Conservation (phyloP, 345 rosid genomes). For the Eucalyptus sp. region DNA sequence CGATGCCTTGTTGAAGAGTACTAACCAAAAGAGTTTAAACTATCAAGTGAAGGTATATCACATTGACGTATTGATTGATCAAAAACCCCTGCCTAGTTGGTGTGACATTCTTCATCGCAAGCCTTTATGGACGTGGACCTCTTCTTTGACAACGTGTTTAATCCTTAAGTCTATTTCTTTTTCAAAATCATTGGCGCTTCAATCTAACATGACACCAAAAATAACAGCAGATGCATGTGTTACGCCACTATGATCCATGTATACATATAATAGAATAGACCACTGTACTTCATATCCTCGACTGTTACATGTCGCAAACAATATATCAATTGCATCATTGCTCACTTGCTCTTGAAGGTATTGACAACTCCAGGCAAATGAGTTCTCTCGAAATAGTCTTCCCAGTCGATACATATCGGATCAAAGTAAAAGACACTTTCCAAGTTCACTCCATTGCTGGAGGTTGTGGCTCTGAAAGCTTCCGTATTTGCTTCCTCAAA, state of each 20-base stretch:
- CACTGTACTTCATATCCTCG: background rate
- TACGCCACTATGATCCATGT: background rate
- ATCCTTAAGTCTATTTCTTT: no score
- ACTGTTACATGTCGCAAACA: background rate
- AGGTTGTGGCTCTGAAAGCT: background rate
- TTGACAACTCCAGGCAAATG: slow-evolving; percentile 37
- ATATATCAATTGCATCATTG: background rate
- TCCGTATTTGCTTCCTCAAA: slow-evolving; percentile 22
- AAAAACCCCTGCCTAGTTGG: no score
- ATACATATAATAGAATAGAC: background rate
- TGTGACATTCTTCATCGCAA: no score
- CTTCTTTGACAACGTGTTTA: no score
- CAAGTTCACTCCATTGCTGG: background rate
- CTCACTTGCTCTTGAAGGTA: background rate
- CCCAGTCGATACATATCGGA: slow-evolving; percentile 38
- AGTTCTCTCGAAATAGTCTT: slow-evolving; percentile 23
- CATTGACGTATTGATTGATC: no score
- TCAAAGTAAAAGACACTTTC: slow-evolving; percentile 22
- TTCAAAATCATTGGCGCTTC: background rate
- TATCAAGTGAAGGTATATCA: no score
- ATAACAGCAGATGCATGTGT: background rate
- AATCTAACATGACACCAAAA: background rate
- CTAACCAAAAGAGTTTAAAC: no score
- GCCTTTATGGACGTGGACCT: no score
- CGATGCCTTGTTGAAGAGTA: no score